A percentile compares a stretch with the other conserved stretches of the same genome.
These are phyloP conservation scores for Halteria grandinella DNA, from an alignment of 73 alveolate genomes.

Conservation along the genomic window DNA sequence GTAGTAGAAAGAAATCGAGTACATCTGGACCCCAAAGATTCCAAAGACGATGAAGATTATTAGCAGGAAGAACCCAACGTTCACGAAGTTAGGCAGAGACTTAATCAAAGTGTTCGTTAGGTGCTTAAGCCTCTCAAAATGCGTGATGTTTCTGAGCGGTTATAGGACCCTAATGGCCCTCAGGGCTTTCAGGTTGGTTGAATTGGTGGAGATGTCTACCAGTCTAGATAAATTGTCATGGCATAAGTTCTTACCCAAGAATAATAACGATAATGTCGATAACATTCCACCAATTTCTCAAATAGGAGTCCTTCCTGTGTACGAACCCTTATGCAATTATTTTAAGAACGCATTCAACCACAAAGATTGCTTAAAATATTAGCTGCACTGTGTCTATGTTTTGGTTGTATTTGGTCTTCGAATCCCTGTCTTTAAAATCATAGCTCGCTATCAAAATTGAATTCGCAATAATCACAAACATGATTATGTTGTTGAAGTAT, in stretches of 20 bases:
- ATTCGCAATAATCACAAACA: not conserved
- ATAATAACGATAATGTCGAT: slow-evolving; percentile 1
- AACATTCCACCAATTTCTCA: slow-evolving; percentile 15
- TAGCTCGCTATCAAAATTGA: not conserved
- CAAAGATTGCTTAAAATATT: not conserved
- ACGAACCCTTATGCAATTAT: not conserved
- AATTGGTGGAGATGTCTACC: too few relatives aligned
- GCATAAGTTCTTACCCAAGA: not conserved
- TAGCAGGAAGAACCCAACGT: slow-evolving; percentile 68
- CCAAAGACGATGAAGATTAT: slow-evolving; percentile 64
- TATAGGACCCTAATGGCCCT: slow-evolving; percentile 33
- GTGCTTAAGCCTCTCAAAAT: slow-evolving; percentile 71
- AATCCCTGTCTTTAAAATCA: not conserved
- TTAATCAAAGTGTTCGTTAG: slow-evolving; percentile 57
- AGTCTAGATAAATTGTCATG: not conserved
- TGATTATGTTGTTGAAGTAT: too few relatives aligned
- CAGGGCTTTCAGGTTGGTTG: too few relatives aligned
- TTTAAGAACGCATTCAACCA: not conserved
- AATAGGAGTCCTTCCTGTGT: not conserved
- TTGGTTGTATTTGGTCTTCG: not conserved
- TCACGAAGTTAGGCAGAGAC: slow-evolving; percentile 76
- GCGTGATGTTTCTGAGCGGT: slow-evolving; percentile 63
- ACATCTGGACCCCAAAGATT: slow-evolving; percentile 34
- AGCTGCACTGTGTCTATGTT: not conserved
- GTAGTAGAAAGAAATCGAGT: too few relatives aligned